A percentile compares a stretch with the other conserved stretches of the same genome.
Conservation (phyloP, 805 yeast genomes). For the Candida chauliodis region DNA sequence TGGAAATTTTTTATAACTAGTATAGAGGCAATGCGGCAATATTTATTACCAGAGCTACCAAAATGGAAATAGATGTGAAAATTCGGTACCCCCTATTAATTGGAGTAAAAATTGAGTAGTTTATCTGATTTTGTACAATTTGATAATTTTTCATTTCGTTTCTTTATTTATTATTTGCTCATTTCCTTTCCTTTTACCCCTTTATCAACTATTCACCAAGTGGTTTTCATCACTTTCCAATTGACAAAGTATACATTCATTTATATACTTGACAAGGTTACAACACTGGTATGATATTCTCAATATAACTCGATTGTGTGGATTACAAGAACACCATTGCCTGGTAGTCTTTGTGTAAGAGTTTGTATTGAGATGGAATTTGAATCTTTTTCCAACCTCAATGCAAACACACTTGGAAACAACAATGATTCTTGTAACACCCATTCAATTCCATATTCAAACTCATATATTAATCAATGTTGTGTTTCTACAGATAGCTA, state of each 20-base stretch:
- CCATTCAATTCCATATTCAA: background rate
- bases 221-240: no score
- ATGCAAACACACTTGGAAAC: background rate
- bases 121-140: no score
- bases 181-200: no score
- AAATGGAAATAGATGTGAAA: no score
- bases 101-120: no score
- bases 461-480: background rate
- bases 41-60: no score
- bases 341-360: background rate
- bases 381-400: background rate
- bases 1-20: no score
- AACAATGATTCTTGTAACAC: background rate
- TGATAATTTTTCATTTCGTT: no score
- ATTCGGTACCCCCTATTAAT: no score
- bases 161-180: no score
- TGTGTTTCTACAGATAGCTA: background rate
- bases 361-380: background rate
- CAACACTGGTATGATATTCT: background rate
- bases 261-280: background rate
- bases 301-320: background rate
- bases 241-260: background rate
- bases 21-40: no score
- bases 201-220: no score
- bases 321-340: constrained; percentile 2